Conservation (phyloP, 2,329 filamentous ascomycete genomes). For the Nectriaceae sp. region DNA sequence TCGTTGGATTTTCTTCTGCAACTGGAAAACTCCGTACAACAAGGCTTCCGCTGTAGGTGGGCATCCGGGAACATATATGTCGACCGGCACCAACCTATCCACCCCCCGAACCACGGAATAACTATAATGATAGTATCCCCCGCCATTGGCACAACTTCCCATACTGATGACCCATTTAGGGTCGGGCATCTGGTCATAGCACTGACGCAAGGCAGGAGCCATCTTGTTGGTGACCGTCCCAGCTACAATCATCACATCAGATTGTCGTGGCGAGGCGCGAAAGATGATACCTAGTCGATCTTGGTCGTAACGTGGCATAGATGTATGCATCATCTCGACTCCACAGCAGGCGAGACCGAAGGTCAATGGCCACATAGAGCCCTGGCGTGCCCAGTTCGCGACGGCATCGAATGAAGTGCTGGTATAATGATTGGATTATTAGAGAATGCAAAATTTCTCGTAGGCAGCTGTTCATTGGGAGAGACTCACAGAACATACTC, state of each 20-base stretch:
- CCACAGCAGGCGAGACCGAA: slow-evolving; percentile 89
- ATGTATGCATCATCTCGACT: slow-evolving; percentile 91
- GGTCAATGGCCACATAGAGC: slow-evolving; percentile 85
- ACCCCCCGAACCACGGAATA: slow-evolving; percentile 77
- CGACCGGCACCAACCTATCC: slow-evolving; percentile 76
- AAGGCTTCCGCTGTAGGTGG: slow-evolving; percentile 61
- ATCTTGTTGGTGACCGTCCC: slow-evolving; percentile 96
- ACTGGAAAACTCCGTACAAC: slow-evolving; percentile 71
- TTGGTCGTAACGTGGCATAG: slow-evolving; percentile 85
- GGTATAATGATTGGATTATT: neutral
- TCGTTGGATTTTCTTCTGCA: slow-evolving; percentile 74
- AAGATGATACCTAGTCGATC: slow-evolving; percentile 89
- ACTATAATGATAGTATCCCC: slow-evolving; percentile 86
- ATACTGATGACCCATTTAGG: slow-evolving; percentile 86
- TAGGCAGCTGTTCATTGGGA: too few species aligned
- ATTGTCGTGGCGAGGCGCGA: slow-evolving; percentile 82
- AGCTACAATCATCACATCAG: slow-evolving; percentile 92
- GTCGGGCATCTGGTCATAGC: slow-evolving; percentile 96
- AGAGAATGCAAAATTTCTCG: too few species aligned
- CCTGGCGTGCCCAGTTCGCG: slow-evolving; percentile 82
- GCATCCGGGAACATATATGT: slow-evolving; percentile 79
- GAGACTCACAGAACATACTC: too few species aligned
- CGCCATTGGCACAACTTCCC: slow-evolving; percentile 83
- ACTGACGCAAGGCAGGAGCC: slow-evolving; percentile 84
- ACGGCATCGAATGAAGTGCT: slow-evolving; percentile 79